Percentiles rank a stretch among this genome's conserved stretches.
Evolutionary conservation across 345 rosid species (phyloP).

Genomic region (Dipteronia dyeriana): DNA sequence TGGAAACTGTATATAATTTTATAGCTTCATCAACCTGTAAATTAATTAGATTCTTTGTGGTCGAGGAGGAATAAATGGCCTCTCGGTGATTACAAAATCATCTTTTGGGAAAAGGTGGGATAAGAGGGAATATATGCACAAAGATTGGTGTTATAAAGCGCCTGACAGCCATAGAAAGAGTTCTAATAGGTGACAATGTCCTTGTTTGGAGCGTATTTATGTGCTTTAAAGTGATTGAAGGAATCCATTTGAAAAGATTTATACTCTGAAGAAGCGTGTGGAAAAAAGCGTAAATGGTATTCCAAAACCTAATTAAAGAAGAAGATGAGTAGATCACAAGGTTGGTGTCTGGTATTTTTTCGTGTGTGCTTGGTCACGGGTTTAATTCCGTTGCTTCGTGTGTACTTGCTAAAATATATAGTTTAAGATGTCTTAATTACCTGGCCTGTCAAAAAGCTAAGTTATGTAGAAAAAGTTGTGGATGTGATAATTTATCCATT

Average conservation of each 20-base stretch:
- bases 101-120: conserved; percentile 50
- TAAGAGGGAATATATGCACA: conserved; percentile 58
- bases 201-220: conserved; percentile 29
- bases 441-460: not conserved
- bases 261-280: conserved; percentile 25
- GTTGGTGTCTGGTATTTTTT: conserved; percentile 28
- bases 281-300: conserved; percentile 31
- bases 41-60: conserved; percentile 56
- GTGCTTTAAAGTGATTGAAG: conserved; percentile 41
- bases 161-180: conserved; percentile 42
- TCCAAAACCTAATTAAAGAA: conserved; percentile 13
- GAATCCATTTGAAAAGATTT: conserved; percentile 49
- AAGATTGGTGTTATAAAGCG: conserved; percentile 37
- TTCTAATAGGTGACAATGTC: conserved; percentile 36
- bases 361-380: conserved; percentile 5
- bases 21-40: conserved; percentile 35
- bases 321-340: conserved; percentile 33
- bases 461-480: conserved; percentile 1
- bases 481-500: conserved; percentile 23
- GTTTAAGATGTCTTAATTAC: not conserved
- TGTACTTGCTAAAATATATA: not conserved
- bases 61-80: conserved; percentile 32
- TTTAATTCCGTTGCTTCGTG: conserved; percentile 5
- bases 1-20: conserved; percentile 6
- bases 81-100: conserved; percentile 39